A percentile compares a stretch with the other conserved stretches of the same genome.
Conservation (phyloP, 1,139 yeast genomes). For the Saccharomycopsis phalli region DNA sequence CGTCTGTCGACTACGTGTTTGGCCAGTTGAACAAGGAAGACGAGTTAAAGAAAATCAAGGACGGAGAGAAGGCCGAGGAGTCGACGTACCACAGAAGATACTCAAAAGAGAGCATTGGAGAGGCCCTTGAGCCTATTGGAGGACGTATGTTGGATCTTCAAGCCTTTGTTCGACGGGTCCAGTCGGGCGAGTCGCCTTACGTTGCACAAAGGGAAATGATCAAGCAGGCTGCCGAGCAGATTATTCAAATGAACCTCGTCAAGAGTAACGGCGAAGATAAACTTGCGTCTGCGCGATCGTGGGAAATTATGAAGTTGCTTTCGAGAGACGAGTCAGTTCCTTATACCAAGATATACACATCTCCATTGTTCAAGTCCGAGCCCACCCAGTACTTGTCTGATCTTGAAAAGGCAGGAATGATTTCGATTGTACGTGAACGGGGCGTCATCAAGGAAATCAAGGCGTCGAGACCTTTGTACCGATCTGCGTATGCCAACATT, state of each 20-base stretch:
- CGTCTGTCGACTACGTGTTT: constrained; percentile 65
- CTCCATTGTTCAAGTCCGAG: constrained; percentile 56
- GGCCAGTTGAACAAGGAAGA: constrained; percentile 41
- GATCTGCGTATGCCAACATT: constrained; percentile 68
- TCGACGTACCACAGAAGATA: constrained; percentile 1
- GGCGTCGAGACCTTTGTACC: constrained; percentile 80
- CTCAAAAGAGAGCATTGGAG: constrained; percentile 32
- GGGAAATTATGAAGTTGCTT: constrained; percentile 68
- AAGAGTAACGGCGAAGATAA: constrained; percentile 27
- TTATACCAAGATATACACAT: constrained; percentile 45
- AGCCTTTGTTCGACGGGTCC: constrained; percentile 78
- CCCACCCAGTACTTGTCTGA: constrained; percentile 52
- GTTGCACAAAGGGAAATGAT: constrained; percentile 77
- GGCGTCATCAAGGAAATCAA: constrained; percentile 60
- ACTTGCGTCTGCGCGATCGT: constrained; percentile 76
- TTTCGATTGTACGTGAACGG: constrained; percentile 58
- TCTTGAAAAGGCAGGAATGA: constrained; percentile 72
- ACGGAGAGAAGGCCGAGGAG: constrained; percentile 12
- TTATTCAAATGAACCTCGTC: constrained; percentile 57
- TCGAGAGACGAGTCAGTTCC: constrained; percentile 38
- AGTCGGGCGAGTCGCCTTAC: constrained; percentile 74
- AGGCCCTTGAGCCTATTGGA: constrained; percentile 67
- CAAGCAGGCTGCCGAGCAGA: constrained; percentile 77
- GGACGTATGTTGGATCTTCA: constrained; percentile 94
- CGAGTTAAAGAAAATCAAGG: constrained; percentile 21